Evolutionary conservation across 768 basidiomycete species (phyloP).

Genomic region (Calocera viscosa): DNA sequence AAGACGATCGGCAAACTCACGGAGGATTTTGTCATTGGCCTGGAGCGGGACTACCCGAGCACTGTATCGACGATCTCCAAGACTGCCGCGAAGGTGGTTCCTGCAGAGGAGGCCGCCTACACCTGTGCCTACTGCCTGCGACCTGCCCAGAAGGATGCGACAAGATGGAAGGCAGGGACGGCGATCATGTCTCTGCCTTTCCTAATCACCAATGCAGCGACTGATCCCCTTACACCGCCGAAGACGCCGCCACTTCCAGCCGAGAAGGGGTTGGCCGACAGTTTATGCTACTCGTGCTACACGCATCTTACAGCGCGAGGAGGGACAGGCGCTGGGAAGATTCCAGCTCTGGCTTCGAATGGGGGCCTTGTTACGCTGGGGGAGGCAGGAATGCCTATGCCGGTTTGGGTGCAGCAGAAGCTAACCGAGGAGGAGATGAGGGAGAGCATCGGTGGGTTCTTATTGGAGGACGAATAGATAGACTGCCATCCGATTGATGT

Average conservation of each 20-base stretch:
- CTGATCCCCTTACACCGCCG: conserved; percentile 19
- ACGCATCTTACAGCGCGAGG: conserved; percentile 45
- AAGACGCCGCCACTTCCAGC: conserved; percentile 24
- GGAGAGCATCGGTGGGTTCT: conserved; percentile 15
- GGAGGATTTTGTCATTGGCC: conserved; percentile 65
- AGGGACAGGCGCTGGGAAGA: not conserved
- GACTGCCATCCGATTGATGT: too few species aligned
- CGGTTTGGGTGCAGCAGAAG: not conserved
- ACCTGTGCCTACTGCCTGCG: conserved; percentile 54
- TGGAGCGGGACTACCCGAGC: conserved; percentile 74
- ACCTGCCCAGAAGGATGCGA: conserved; percentile 53
- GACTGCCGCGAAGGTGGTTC: conserved; percentile 64
- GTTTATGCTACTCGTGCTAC: conserved; percentile 53
- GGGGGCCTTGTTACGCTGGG: too few species aligned
- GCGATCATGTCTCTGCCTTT: conserved; percentile 45
- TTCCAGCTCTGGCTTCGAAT: not conserved
- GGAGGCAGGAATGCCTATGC: not conserved
- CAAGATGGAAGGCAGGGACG: conserved; percentile 62
- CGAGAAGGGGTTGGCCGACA: conserved; percentile 19
- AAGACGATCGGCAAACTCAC: conserved; percentile 56
- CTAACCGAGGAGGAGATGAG: conserved; percentile 6
- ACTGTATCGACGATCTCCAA: conserved; percentile 74
- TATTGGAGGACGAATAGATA: conserved; percentile 14
- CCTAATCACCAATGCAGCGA: not conserved
- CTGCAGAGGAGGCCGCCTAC: conserved; percentile 41